Evolutionary conservation across 2,329 filamentous ascomycete genomes (phyloP).

Genomic region (Aspergillus clavatus): DNA sequence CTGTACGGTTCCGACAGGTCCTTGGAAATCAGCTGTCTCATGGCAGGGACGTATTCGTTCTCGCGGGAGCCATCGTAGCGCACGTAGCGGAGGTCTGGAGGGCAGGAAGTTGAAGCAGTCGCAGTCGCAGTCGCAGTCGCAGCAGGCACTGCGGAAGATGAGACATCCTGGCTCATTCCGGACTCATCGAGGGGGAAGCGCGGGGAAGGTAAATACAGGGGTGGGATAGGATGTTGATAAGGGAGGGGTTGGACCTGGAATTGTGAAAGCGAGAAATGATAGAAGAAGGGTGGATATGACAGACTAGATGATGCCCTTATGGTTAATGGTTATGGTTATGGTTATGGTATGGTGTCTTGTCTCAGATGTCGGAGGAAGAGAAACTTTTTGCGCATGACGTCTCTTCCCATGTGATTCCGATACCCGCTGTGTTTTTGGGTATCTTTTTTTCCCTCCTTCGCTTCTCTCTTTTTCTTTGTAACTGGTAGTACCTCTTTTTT

Average conservation of each 20-base stretch:
- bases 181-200: conserved; percentile 13
- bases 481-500: too few relatives aligned
- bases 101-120: too few relatives aligned
- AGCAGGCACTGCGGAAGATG: conserved; percentile 7
- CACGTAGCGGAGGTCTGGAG: conserved; percentile 52
- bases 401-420: conserved; percentile 22
- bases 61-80: conserved; percentile 58
- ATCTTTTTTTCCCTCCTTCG: not conserved
- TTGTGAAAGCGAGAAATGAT: too few relatives aligned
- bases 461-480: too few relatives aligned
- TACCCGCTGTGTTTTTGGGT: not conserved
- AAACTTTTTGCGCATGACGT: not conserved
- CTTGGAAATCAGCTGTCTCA: conserved; percentile 88
- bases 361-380: not conserved
- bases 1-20: conserved; percentile 97
- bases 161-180: conserved; percentile 29
- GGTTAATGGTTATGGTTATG: too few relatives aligned
- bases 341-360: too few relatives aligned
- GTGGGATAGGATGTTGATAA: too few relatives aligned
- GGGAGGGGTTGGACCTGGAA: too few relatives aligned
- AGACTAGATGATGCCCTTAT: conserved; percentile 1
- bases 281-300: conserved; percentile 3
- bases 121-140: conserved; percentile 1
- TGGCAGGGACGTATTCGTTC: conserved; percentile 69
- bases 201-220: conserved; percentile 2